Evolutionary conservation across 2,329 filamentous ascomycete genomes (phyloP).

Genomic region (Alternaria hordeiaustralica): DNA sequence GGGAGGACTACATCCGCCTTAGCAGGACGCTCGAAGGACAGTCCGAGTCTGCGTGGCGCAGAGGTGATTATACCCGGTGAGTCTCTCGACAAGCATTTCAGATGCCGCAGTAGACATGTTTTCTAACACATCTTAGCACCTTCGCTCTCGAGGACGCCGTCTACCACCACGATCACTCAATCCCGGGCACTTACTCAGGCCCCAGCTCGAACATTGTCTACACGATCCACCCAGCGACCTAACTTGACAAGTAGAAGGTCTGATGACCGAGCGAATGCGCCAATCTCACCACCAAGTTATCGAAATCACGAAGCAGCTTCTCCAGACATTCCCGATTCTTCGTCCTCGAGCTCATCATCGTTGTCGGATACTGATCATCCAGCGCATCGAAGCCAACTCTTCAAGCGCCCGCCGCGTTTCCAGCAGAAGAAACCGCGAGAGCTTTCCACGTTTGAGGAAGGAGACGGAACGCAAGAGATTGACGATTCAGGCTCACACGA

Average conservation of each 20-base stretch:
- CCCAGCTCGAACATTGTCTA: slow-evolving; percentile 34
- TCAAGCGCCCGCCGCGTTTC: slow-evolving; percentile 51
- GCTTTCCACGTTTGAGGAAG: slow-evolving; percentile 32
- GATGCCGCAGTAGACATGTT: background rate
- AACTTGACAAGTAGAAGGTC: slow-evolving; percentile 26
- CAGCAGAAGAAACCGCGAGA: slow-evolving; percentile 38
- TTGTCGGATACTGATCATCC: slow-evolving; percentile 47
- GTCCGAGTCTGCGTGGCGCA: slow-evolving; percentile 58
- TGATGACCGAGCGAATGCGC: slow-evolving; percentile 16
- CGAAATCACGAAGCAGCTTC: slow-evolving; percentile 26
- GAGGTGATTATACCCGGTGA: slow-evolving; percentile 55
- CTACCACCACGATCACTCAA: slow-evolving; percentile 57
- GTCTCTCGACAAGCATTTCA: background rate
- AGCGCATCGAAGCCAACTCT: slow-evolving; percentile 53
- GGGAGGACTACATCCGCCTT: slow-evolving; percentile 60
- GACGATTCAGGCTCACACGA: slow-evolving; percentile 62
- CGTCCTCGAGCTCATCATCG: slow-evolving; percentile 41
- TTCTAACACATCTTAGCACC: slow-evolving; percentile 25
- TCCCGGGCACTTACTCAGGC: slow-evolving; percentile 33
- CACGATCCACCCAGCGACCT: slow-evolving; percentile 34
- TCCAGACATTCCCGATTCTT: slow-evolving; percentile 29
- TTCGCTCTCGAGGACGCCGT: slow-evolving; percentile 54
- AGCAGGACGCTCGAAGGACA: slow-evolving; percentile 64
- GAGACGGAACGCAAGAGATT: slow-evolving; percentile 48
- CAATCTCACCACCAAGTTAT: slow-evolving; percentile 9